Conservation (phyloP, 495 filamentous ascomycete genomes). For the Penicillium subrubescens region DNA sequence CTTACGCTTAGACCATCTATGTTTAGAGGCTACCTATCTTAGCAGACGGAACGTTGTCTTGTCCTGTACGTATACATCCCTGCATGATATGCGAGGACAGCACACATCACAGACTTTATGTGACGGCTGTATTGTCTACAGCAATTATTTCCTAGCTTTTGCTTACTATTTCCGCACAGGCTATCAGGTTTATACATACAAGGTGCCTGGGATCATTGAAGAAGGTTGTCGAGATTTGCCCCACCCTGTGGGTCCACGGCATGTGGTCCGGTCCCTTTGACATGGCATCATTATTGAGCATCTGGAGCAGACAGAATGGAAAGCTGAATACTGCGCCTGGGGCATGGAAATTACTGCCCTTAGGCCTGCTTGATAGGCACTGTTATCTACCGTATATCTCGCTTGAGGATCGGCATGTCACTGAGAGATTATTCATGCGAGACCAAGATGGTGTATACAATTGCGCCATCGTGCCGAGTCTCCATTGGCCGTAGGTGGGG, state of each 20-base stretch:
- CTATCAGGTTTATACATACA: background rate
- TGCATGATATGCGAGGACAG: background rate
- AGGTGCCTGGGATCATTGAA: background rate
- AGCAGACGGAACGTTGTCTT: background rate
- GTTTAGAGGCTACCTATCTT: background rate
- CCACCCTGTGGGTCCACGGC: constrained; percentile 5
- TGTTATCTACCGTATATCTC: background rate
- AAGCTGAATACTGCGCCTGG: background rate
- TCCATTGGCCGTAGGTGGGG: constrained; percentile 35
- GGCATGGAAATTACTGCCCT: background rate
- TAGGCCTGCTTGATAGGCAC: background rate
- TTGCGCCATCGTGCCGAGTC: constrained; percentile 34
- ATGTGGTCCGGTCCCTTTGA: background rate
- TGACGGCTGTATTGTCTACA: background rate
- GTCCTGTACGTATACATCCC: background rate
- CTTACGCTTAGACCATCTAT: background rate
- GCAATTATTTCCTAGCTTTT: background rate
- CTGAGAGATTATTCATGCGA: background rate
- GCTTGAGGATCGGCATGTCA: background rate
- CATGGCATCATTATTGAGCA: constrained; percentile 3
- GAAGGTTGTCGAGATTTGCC: constrained; percentile 2
- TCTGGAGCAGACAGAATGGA: background rate
- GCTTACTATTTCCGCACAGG: background rate
- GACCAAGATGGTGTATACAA: constrained; percentile 9
- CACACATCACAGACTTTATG: background rate